Conservation (phyloP, 192 early-diverging fungal species). For the Podila verticillata region DNA sequence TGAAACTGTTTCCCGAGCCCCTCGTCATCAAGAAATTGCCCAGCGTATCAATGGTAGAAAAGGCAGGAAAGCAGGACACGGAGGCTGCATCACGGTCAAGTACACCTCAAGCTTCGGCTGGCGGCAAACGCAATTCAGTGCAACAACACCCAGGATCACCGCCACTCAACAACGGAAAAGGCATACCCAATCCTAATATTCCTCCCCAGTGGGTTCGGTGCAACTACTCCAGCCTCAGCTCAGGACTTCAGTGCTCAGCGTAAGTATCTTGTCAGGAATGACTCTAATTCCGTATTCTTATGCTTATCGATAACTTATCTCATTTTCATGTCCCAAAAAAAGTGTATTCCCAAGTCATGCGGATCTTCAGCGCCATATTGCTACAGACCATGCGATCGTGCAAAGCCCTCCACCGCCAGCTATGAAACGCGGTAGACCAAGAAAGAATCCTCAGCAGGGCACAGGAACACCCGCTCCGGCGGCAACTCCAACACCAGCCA, state of each 20-base stretch:
- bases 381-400: constrained; percentile 33
- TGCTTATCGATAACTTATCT: too few species aligned
- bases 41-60: constrained; percentile 49
- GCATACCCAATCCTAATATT: constrained; percentile 1
- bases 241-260: constrained; percentile 42
- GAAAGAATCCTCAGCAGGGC: constrained; percentile 30
- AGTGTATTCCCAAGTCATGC: constrained; percentile 35
- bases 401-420: constrained; percentile 31
- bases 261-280: constrained; percentile 1
- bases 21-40: constrained; percentile 42
- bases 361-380: constrained; percentile 42
- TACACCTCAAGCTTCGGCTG: constrained; percentile 17
- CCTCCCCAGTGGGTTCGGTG: constrained; percentile 43
- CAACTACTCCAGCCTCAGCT: constrained; percentile 38
- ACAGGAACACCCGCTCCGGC: neutral
- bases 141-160: constrained; percentile 28
- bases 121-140: constrained; percentile 27
- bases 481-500: neutral
- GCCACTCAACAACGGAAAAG: constrained; percentile 18
- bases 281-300: neutral
- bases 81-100: constrained; percentile 29
- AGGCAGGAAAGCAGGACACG: constrained; percentile 36
- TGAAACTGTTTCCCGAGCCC: constrained; percentile 43
- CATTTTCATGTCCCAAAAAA: neutral
- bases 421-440: constrained; percentile 47